Percentiles rank a stretch among this genome's conserved stretches.
Conservation (phyloP, 2,329 filamentous ascomycete genomes). For the Aspergillus neoniger region DNA sequence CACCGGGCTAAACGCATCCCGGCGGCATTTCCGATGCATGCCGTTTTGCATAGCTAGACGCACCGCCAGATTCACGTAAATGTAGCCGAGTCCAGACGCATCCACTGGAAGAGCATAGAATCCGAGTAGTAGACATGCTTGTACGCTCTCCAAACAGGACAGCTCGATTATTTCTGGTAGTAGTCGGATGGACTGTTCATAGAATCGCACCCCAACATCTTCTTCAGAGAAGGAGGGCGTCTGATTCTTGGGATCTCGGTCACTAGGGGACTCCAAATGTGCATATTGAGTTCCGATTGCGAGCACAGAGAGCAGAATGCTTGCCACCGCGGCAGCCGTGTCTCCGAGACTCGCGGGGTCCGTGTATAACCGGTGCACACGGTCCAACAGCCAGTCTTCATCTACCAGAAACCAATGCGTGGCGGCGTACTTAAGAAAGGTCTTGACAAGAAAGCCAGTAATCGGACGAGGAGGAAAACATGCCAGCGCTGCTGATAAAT, state of each 20-base stretch:
- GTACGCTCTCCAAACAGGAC: slow-evolving; percentile 55
- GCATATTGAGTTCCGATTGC: slow-evolving; percentile 57
- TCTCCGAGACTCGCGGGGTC: slow-evolving; percentile 38
- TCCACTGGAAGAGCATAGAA: slow-evolving; percentile 55
- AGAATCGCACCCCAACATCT: slow-evolving; percentile 53
- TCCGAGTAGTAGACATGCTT: slow-evolving; percentile 56
- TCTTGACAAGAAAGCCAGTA: slow-evolving; percentile 50
- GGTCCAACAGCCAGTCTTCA: slow-evolving; percentile 45
- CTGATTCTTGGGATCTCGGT: neutral
- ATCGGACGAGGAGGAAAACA: slow-evolving; percentile 51
- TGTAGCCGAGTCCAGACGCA: slow-evolving; percentile 54
- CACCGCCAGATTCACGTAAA: slow-evolving; percentile 54
- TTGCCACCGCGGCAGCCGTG: slow-evolving; percentile 47
- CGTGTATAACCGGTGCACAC: slow-evolving; percentile 47
- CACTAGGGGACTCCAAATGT: slow-evolving; percentile 44
- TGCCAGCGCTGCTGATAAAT: slow-evolving; percentile 40
- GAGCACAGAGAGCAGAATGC: slow-evolving; percentile 51
- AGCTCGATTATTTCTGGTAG: slow-evolving; percentile 55
- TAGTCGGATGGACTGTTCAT: slow-evolving; percentile 52
- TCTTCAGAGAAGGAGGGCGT: slow-evolving; percentile 42
- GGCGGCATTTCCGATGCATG: slow-evolving; percentile 53
- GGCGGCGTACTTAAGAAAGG: slow-evolving; percentile 53
- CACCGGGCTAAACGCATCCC: slow-evolving; percentile 44
- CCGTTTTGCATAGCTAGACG: slow-evolving; percentile 58
- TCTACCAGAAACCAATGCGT: slow-evolving; percentile 55